phyloP scores from a whole-genome alignment of 306 rosid genomes.

The Citrullus amarus region DNA sequence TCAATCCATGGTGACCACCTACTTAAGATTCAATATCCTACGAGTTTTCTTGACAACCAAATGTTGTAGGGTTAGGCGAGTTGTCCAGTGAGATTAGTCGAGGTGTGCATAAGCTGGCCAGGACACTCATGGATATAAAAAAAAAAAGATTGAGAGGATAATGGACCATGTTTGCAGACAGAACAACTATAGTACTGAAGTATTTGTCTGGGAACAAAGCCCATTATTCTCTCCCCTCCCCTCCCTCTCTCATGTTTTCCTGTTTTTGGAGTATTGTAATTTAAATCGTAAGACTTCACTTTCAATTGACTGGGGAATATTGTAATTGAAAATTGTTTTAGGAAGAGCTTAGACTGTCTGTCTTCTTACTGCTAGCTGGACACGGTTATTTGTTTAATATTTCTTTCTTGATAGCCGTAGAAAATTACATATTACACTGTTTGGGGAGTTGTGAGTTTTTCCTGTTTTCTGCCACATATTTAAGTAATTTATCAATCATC shows the following conservation, averaged over 20 bases:
- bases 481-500: not conserved
- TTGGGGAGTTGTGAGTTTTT: not conserved
- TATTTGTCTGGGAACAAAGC: not conserved
- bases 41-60: too few relatives aligned
- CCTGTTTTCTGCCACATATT: not conserved
- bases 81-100: too few relatives aligned
- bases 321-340: not conserved
- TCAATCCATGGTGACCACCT: too few relatives aligned
- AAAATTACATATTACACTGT: not conserved
- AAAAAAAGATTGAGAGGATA: not conserved
- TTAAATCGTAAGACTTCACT: not conserved
- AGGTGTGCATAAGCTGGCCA: too few relatives aligned
- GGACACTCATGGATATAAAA: too few relatives aligned
- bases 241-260: not conserved
- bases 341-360: not conserved
- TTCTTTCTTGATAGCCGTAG: not conserved
- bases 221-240: not conserved
- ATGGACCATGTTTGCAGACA: not conserved
- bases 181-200: not conserved
- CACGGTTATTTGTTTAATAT: not conserved
- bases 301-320: not conserved
- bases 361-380: not conserved
- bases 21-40: too few relatives aligned
- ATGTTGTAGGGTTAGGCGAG: too few relatives aligned
- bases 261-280: not conserved